Conservation (phyloP, 345 rosid species). For the Eucalyptus polyanthemos region DNA sequence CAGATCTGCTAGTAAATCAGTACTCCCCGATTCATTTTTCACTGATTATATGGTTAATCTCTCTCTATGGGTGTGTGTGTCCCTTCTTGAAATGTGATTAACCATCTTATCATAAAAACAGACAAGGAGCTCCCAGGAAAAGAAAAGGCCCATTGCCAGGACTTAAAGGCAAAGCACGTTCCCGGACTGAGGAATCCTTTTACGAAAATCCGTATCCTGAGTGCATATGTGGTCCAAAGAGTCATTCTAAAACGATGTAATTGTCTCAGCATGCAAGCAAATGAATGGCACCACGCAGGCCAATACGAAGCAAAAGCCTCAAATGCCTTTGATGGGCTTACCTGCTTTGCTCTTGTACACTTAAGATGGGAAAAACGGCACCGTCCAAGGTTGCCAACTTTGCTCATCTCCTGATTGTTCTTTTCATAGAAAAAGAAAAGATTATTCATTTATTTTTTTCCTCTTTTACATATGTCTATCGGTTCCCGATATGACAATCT, state of each 20-base stretch:
- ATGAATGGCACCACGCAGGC: neutral
- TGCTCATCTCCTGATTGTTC: neutral
- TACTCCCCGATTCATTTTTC: neutral
- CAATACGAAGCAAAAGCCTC: neutral
- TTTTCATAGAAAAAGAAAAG: neutral
- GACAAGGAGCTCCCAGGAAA: constrained; percentile 85
- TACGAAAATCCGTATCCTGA: constrained; percentile 87
- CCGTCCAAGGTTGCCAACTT: neutral
- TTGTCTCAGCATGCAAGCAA: neutral
- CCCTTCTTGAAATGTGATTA: neutral
- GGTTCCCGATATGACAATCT: neutral
- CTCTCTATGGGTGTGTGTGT: neutral
- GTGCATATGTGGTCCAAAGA: constrained; percentile 60
- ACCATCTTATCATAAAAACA: constrained; percentile 1
- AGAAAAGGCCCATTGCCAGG: constrained; percentile 58
- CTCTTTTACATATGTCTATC: neutral
- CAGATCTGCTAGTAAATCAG: neutral
- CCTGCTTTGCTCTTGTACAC: neutral
- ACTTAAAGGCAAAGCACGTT: constrained; percentile 67
- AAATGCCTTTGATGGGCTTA: neutral
- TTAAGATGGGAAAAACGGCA: neutral
- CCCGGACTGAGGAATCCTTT: constrained; percentile 84
- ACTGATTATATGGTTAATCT: neutral
- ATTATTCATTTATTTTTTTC: neutral
- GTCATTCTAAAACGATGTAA: neutral